These are phyloP conservation scores for Meripilus lineatus DNA, from an alignment of 1,284 basidiomycete species.

Conservation along the genomic window DNA sequence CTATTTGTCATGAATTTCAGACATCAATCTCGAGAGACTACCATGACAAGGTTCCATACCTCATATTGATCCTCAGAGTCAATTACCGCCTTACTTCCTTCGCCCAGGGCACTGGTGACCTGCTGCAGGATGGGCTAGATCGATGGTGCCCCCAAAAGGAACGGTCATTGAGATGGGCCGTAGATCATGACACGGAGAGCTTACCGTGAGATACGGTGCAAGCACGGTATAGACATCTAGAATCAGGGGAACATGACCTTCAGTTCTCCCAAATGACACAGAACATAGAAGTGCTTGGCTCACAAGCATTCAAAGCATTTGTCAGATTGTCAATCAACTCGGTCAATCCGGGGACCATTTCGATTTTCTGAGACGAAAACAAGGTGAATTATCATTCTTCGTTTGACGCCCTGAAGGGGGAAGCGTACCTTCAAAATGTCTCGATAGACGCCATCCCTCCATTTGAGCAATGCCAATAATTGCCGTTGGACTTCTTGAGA, in stretches of 20 bases:
- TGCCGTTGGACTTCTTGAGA: slow-evolving; percentile 69
- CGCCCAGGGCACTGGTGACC: slow-evolving; percentile 53
- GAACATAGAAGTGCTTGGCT: slow-evolving; percentile 16
- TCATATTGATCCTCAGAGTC: slow-evolving; percentile 67
- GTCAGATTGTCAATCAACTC: slow-evolving; percentile 65
- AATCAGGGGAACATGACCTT: background rate
- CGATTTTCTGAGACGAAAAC: slow-evolving; percentile 36
- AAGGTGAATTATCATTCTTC: background rate
- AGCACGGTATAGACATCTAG: slow-evolving; percentile 68
- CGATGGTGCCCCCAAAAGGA: background rate
- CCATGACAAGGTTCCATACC: slow-evolving; percentile 29
- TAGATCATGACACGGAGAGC: slow-evolving; percentile 14
- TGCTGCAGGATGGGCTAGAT: slow-evolving; percentile 53
- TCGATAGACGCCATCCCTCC: slow-evolving; percentile 61
- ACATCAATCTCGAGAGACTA: background rate
- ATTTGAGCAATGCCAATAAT: slow-evolving; percentile 66
- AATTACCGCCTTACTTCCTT: slow-evolving; percentile 67
- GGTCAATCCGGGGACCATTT: slow-evolving; percentile 65
- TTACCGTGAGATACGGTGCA: slow-evolving; percentile 57
- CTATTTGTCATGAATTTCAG: slow-evolving; percentile 22
- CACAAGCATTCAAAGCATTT: slow-evolving; percentile 61
- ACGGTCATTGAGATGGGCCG: slow-evolving; percentile 1
- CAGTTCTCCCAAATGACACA: background rate
- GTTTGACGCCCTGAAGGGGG: background rate
- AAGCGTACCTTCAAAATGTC: slow-evolving; percentile 31